Conservation (phyloP, 139 green algal genomes). For the Tetradesmus lagerheimii region DNA sequence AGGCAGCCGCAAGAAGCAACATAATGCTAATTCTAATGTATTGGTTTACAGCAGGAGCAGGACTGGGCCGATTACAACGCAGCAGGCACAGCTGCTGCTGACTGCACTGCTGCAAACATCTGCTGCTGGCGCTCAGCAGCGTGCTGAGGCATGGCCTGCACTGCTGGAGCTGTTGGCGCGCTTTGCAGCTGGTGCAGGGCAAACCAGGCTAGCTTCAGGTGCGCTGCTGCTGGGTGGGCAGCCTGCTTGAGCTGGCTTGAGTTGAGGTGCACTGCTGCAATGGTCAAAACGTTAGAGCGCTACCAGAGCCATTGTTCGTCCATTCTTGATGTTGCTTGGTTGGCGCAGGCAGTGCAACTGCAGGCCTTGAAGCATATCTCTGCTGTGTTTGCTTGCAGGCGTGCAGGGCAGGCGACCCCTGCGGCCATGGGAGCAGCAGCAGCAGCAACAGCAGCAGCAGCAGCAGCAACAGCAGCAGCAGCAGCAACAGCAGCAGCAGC, state of each 20-base stretch:
- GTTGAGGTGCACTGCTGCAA: background rate
- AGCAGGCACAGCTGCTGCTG: background rate
- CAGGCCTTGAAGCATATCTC: no score
- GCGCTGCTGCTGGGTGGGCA: background rate
- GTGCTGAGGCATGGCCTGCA: constrained; percentile 8
- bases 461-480: constrained; percentile 17
- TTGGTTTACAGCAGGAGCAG: background rate
- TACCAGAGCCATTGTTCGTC: no score
- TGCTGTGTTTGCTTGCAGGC: background rate
- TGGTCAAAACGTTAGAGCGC: no score
- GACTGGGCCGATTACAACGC: background rate
- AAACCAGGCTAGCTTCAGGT: background rate
- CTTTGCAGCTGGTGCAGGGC: background rate
- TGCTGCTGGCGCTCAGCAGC: background rate
- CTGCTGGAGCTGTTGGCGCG: background rate
- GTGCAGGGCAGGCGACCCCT: background rate
- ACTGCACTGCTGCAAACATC: background rate
- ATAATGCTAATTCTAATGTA: background rate
- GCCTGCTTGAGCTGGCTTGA: background rate
- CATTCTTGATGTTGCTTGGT: no score
- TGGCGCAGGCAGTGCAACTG: background rate
- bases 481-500: background rate
- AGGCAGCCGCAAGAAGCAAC: no score
- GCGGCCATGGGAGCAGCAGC: constrained; percentile 23
- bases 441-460: constrained; percentile 3